These are phyloP conservation scores for Ogataea trehaloabstinens DNA, from an alignment of 805 yeast species.

Conservation along the genomic window DNA sequence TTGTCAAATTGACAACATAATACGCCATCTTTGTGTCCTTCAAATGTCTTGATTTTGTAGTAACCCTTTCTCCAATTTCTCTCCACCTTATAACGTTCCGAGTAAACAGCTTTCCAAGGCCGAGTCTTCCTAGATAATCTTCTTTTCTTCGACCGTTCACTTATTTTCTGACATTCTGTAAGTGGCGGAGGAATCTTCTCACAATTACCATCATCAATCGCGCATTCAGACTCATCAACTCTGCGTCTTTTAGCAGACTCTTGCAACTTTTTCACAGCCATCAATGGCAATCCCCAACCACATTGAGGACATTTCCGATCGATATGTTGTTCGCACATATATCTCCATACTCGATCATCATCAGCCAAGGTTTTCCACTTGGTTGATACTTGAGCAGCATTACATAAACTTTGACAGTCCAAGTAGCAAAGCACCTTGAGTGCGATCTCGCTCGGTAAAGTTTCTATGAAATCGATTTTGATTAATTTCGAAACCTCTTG, in stretches of 20 bases:
- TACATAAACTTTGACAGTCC: slow-evolving; percentile 91
- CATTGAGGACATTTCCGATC: slow-evolving; percentile 97
- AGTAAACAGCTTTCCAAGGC: slow-evolving; percentile 95
- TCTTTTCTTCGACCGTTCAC: slow-evolving; percentile 8
- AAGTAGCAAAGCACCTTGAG: slow-evolving; percentile 82
- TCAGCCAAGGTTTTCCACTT: slow-evolving; percentile 90
- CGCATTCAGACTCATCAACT: slow-evolving; percentile 21
- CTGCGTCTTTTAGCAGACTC: slow-evolving; percentile 27
- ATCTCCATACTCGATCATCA: slow-evolving; percentile 97
- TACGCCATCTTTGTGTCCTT: slow-evolving; percentile 88
- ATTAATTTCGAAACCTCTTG: slow-evolving; percentile 76
- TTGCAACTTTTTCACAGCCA: slow-evolving; percentile 72
- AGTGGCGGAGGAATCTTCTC: slow-evolving; percentile 27
- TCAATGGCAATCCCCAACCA: slow-evolving; percentile 97
- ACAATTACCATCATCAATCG: slow-evolving; percentile 8
- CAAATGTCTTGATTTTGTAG: slow-evolving; percentile 59
- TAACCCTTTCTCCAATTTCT: slow-evolving; percentile 91
- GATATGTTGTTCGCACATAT: slow-evolving; percentile 97
- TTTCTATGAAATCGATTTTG: slow-evolving; percentile 82
- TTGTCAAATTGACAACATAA: slow-evolving; percentile 80
- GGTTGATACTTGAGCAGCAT: slow-evolving; percentile 88
- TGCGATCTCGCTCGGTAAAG: slow-evolving; percentile 82
- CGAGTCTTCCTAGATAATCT: slow-evolving; percentile 45
- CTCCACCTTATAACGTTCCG: slow-evolving; percentile 88
- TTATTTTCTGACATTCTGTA: slow-evolving; percentile 13